These are phyloP conservation scores for Stevia rebaudiana DNA, from an alignment of 140 eudicot genomes.

Conservation along the genomic window DNA sequence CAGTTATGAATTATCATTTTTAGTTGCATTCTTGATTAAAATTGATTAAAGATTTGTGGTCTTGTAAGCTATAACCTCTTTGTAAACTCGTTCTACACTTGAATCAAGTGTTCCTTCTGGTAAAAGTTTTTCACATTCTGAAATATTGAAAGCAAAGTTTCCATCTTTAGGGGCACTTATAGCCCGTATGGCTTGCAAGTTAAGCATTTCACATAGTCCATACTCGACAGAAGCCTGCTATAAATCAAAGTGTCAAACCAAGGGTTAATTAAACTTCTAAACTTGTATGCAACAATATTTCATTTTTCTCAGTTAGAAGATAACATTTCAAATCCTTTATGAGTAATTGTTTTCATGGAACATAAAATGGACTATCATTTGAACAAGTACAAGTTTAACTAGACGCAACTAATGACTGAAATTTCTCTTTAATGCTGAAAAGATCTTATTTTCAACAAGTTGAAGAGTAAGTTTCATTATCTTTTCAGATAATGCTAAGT, in stretches of 20 bases:
- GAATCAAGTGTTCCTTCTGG: constrained; percentile 72
- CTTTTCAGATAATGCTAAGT: too few species aligned
- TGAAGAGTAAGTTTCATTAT: too few species aligned
- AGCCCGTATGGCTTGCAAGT: constrained; percentile 60
- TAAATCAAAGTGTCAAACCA: constrained; percentile 4
- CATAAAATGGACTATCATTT: neutral
- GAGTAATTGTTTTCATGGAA: neutral
- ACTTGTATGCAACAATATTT: neutral
- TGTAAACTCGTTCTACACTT: constrained; percentile 40
- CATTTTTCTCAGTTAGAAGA: neutral
- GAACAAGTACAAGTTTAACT: too few species aligned
- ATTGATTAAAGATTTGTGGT: neutral
- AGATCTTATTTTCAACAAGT: too few species aligned
- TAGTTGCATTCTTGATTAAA: neutral
- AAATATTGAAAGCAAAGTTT: constrained; percentile 48
- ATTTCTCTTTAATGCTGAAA: too few species aligned
- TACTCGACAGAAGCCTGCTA: constrained; percentile 78
- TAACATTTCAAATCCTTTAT: neutral
- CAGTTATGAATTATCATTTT: neutral
- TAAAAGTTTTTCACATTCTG: constrained; percentile 61
- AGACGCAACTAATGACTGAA: too few species aligned
- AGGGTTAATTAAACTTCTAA: neutral
- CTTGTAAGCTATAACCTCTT: constrained; percentile 44
- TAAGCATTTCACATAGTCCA: constrained; percentile 94
- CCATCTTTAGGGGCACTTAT: constrained; percentile 77